Percentiles rank a stretch among this genome's conserved stretches.
These are phyloP conservation scores for Taphrina flavorubra DNA, from an alignment of 1,139 yeast genomes.

Conservation along the genomic window DNA sequence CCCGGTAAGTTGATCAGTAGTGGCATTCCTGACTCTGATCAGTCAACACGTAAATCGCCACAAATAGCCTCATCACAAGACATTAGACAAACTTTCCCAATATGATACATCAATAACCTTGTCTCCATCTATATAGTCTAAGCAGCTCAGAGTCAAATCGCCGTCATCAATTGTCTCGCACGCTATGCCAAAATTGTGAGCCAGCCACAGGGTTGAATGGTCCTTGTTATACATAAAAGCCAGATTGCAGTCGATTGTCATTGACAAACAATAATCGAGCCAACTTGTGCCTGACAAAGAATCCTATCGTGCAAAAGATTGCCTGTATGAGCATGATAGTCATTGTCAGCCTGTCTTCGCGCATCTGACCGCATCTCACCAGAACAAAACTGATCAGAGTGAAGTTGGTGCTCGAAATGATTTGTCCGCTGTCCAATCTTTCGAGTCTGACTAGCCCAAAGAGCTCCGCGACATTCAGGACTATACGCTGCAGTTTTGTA, in stretches of 20 bases:
- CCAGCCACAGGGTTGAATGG: not conserved
- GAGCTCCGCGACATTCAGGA: conserved; percentile 53
- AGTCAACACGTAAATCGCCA: too few species aligned
- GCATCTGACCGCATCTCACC: conserved; percentile 86
- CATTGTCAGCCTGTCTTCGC: conserved; percentile 76
- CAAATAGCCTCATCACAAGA: too few species aligned
- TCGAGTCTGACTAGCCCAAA: conserved; percentile 62
- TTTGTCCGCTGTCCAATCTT: conserved; percentile 50
- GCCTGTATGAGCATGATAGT: conserved; percentile 68
- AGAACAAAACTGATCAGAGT: conserved; percentile 82
- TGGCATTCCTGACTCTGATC: too few species aligned
- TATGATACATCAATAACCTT: not conserved
- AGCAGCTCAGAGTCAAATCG: too few species aligned
- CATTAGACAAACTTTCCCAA: not conserved
- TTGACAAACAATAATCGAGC: conserved; percentile 89
- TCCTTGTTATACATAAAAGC: conserved; percentile 19
- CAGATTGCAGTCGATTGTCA: conserved; percentile 61
- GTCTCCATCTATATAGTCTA: too few species aligned
- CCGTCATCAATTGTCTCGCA: not conserved
- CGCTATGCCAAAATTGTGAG: not conserved
- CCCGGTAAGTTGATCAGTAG: too few species aligned
- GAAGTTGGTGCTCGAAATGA: conserved; percentile 71
- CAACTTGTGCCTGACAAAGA: conserved; percentile 76
- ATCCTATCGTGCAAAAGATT: conserved; percentile 66
- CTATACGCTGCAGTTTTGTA: conserved; percentile 50